Conservation (phyloP, 805 yeast species). For the Metschnikowia matae region DNA sequence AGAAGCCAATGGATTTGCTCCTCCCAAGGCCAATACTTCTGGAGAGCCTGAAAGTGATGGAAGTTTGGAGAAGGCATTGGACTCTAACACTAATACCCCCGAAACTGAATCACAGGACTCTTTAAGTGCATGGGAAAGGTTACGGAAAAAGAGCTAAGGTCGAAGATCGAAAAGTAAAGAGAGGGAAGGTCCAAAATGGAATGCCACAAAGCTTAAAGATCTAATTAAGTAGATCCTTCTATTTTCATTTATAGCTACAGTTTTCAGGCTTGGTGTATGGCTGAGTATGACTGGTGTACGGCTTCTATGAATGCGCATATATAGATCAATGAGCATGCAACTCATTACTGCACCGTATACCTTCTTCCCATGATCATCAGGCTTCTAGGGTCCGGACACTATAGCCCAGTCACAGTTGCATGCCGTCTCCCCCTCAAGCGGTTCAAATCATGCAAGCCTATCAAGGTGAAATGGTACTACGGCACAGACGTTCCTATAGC, state of each 20-base stretch:
- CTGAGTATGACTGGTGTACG: too few relatives aligned
- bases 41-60: slow-evolving; percentile 4
- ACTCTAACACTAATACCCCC: neutral
- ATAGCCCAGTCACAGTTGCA: neutral
- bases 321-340: neutral
- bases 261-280: neutral
- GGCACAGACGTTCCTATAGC: slow-evolving; percentile 73
- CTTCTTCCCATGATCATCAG: neutral
- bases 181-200: too few relatives aligned
- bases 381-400: neutral
- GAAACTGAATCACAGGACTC: neutral
- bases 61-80: neutral
- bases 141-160: slow-evolving; percentile 11
- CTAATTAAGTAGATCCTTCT: too few relatives aligned
- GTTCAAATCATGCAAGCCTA: slow-evolving; percentile 6
- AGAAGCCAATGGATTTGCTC: slow-evolving; percentile 23
- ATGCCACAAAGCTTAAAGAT: neutral
- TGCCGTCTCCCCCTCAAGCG: neutral
- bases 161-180: too few relatives aligned
- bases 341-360: neutral
- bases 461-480: slow-evolving; percentile 62
- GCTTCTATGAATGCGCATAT: neutral
- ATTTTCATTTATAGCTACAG: too few relatives aligned
- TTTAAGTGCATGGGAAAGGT: slow-evolving; percentile 17
- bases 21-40: neutral